Conservation (phyloP, 1,139 yeast genomes). For the Spencermartinsiella ligniputridi region DNA sequence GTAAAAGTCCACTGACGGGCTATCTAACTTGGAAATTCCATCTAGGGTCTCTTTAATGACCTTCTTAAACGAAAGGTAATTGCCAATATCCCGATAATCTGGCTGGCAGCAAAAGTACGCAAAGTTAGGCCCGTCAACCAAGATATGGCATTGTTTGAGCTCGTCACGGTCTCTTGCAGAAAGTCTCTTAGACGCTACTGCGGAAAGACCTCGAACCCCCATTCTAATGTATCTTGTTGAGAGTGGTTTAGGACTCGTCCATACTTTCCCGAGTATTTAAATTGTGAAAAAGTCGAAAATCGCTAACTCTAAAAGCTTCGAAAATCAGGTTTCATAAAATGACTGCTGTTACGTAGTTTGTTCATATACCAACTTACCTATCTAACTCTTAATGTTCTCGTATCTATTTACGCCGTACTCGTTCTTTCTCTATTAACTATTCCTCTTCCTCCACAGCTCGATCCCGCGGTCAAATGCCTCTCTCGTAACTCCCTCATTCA, state of each 20-base stretch:
- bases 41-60: not conserved
- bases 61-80: not conserved
- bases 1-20: not conserved
- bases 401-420: no score
- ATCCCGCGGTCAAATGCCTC: constrained; percentile 37
- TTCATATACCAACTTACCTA: not conserved
- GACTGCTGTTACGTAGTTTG: no score
- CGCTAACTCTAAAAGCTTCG: no score
- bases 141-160: constrained; percentile 3
- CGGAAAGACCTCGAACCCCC: not conserved
- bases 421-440: not conserved
- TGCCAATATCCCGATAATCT: not conserved
- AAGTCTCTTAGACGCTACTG: not conserved
- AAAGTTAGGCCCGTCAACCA: constrained; percentile 17
- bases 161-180: not conserved
- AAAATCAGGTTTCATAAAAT: no score
- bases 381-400: not conserved
- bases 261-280: no score
- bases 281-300: no score
- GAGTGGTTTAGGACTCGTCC: no score
- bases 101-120: constrained; percentile 11
- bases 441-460: constrained; percentile 18
- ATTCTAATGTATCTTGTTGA: no score
- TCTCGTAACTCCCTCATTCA: constrained; percentile 51
- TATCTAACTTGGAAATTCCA: not conserved